Evolutionary conservation across 768 basidiomycete genomes (phyloP).

Genomic region (Punctularia strigosozonata): DNA sequence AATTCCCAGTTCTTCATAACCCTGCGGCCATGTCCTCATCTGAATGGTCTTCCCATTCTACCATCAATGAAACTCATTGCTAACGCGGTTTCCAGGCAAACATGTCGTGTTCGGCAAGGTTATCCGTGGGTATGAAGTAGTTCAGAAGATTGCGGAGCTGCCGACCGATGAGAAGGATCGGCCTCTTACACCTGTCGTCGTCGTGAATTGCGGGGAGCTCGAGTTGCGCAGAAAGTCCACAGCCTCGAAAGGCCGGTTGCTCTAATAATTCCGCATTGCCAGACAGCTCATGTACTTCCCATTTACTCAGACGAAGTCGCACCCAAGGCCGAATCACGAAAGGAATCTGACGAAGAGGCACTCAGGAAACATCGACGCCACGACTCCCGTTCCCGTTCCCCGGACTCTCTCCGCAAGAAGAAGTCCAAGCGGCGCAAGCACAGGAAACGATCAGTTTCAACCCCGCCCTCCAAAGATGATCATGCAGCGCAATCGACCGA

Average conservation of each 20-base stretch:
- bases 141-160: conserved; percentile 46
- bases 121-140: conserved; percentile 49
- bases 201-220: conserved; percentile 77
- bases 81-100: conserved; percentile 29
- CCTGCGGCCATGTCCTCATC: conserved; percentile 59
- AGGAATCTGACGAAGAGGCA: not conserved
- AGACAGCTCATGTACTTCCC: not conserved
- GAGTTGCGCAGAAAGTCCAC: conserved; percentile 41
- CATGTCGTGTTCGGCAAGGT: conserved; percentile 42
- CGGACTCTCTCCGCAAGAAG: conserved; percentile 1
- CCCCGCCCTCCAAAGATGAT: conserved; percentile 5
- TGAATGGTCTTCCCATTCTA: conserved; percentile 40
- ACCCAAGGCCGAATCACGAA: not conserved
- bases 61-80: not conserved
- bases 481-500: conserved; percentile 6
- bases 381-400: not conserved
- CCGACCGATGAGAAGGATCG: conserved; percentile 67
- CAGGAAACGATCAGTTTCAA: conserved; percentile 18
- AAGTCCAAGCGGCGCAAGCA: conserved; percentile 2
- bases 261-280: conserved; percentile 1
- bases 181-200: conserved; percentile 52
- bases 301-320: not conserved
- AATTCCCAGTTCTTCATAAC: conserved; percentile 85
- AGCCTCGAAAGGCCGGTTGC: conserved; percentile 9
- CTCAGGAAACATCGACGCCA: not conserved